Percentiles rank a stretch among this genome's conserved stretches.
These are phyloP conservation scores for Haberlea rhodopensis DNA, from an alignment of 257 asterid species.

Conservation along the genomic window DNA sequence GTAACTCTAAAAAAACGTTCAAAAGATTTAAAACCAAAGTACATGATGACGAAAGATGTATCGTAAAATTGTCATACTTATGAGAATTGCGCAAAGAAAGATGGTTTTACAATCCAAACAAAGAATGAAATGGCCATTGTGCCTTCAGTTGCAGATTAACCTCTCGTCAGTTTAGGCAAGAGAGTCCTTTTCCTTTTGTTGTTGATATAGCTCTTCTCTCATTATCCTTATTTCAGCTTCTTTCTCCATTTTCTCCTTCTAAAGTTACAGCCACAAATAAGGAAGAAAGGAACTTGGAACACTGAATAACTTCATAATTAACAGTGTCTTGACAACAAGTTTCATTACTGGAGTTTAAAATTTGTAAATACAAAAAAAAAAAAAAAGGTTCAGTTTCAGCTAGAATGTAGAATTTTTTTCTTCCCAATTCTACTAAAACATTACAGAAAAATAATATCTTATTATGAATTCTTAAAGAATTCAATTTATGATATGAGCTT, in stretches of 20 bases:
- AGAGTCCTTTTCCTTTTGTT: conserved; percentile 49
- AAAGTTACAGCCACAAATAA: conserved; percentile 18
- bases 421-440: conserved; percentile 1
- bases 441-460: too few species aligned
- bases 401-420: conserved; percentile 12
- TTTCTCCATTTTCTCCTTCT: conserved; percentile 66
- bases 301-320: not conserved
- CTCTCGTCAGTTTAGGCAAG: conserved; percentile 42
- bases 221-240: conserved; percentile 61
- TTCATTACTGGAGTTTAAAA: not conserved
- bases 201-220: conserved; percentile 51
- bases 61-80: conserved; percentile 25
- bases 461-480: too few species aligned
- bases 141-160: conserved; percentile 9
- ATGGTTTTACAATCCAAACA: conserved; percentile 19
- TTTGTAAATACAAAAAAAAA: conserved; percentile 13
- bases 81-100: conserved; percentile 18
- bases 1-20: conserved; percentile 17
- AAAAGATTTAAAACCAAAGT: conserved; percentile 15
- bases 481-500: not conserved
- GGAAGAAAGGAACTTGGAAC: conserved; percentile 1
- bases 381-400: conserved; percentile 7
- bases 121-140: conserved; percentile 22
- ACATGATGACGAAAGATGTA: conserved; percentile 28
- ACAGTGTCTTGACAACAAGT: not conserved